These are phyloP conservation scores for Kluyveromyces siamensis DNA, from an alignment of 805 yeast genomes.

Conservation along the genomic window DNA sequence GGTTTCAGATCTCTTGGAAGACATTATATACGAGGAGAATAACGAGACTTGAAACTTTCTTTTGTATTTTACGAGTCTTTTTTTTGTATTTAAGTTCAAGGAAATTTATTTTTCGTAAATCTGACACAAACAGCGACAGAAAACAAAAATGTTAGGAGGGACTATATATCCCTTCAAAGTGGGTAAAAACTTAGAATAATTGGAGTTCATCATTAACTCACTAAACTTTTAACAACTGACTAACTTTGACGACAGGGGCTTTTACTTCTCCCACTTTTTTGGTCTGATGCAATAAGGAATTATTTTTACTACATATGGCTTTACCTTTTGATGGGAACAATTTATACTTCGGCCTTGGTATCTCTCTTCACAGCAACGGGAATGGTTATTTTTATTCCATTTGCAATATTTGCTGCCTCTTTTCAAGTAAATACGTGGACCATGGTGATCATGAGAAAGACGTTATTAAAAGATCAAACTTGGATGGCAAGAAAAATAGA, in stretches of 20 bases:
- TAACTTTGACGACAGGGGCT: background rate
- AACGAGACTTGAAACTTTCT: background rate
- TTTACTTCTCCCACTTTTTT: background rate
- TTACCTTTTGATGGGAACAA: background rate
- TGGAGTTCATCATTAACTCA: background rate
- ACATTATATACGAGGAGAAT: slow-evolving; percentile 23
- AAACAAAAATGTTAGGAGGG: background rate
- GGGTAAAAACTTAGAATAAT: background rate
- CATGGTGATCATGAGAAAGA: background rate
- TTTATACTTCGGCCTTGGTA: background rate
- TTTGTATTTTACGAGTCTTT: background rate
- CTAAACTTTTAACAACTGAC: background rate
- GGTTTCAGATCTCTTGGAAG: slow-evolving; percentile 40
- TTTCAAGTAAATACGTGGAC: slow-evolving; percentile 3
- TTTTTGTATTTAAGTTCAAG: too few relatives aligned
- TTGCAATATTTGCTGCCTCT: background rate
- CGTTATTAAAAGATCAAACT: slow-evolving; percentile 1
- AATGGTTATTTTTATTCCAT: background rate
- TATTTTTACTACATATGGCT: slow-evolving; percentile 2
- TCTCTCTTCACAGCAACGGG: background rate
- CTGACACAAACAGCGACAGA: slow-evolving; percentile 1
- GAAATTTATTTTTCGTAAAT: too few relatives aligned
- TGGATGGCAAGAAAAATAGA: slow-evolving; percentile 2
- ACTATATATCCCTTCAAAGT: background rate
- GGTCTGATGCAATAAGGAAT: slow-evolving; percentile 3